phyloP scores from a whole-genome alignment of 176 grass and related monocot genomes.

The Ampelocalamus luodianensis region DNA sequence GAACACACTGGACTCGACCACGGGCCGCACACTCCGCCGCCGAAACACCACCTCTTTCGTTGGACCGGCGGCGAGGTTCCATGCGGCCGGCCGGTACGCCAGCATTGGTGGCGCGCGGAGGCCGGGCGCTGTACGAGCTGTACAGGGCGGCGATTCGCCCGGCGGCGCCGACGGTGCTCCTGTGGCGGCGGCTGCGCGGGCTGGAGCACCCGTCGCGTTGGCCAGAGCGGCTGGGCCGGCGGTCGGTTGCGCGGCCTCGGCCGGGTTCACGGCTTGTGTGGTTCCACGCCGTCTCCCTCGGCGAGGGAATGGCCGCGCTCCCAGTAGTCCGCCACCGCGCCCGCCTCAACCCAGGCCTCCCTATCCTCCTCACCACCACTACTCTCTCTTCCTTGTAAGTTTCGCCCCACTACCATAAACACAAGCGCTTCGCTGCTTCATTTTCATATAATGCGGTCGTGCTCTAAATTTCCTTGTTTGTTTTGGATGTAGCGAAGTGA shows the following conservation, averaged over 20 bases:
- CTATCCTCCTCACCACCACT: conserved; percentile 84
- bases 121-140: conserved; percentile 54
- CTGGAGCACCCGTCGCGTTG: conserved; percentile 71
- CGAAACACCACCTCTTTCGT: not conserved
- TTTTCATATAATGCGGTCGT: not conserved
- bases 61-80: conserved; percentile 11
- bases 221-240: conserved; percentile 63
- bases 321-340: conserved; percentile 73
- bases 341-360: conserved; percentile 46
- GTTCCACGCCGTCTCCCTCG: conserved; percentile 90
- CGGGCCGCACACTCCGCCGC: not conserved
- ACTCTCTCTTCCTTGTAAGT: conserved; percentile 82
- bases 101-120: conserved; percentile 35
- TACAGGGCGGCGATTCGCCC: conserved; percentile 61
- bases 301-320: conserved; percentile 80
- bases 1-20: not conserved
- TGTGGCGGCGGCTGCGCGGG: conserved; percentile 59
- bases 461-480: conserved; percentile 2
- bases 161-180: conserved; percentile 54
- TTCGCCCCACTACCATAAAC: not conserved
- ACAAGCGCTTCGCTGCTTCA: not conserved
- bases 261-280: conserved; percentile 63
- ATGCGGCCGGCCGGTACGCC: conserved; percentile 36
- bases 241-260: conserved; percentile 57
- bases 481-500: conserved; percentile 69